These are phyloP conservation scores for Phyllosticta ampelicida DNA, from an alignment of 2,329 filamentous ascomycete species.

Conservation along the genomic window DNA sequence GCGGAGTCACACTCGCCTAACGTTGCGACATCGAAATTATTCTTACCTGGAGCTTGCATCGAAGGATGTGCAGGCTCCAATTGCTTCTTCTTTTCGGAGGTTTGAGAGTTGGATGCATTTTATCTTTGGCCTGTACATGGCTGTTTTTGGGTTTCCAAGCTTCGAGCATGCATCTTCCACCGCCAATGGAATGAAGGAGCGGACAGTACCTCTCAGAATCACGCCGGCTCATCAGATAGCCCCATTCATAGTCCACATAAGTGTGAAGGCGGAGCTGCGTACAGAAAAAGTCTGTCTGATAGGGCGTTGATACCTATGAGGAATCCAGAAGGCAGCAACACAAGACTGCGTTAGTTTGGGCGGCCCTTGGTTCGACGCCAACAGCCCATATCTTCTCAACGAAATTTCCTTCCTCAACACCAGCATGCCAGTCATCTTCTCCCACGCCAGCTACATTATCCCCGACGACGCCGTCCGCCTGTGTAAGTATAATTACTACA, in stretches of 20 bases:
- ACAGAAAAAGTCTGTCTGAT: background rate
- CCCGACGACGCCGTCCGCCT: slow-evolving; percentile 32
- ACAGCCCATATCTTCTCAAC: slow-evolving; percentile 31
- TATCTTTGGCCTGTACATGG: too few relatives aligned
- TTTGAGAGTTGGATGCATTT: too few relatives aligned
- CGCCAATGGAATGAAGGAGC: too few relatives aligned
- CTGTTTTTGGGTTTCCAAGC: too few relatives aligned
- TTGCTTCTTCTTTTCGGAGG: too few relatives aligned
- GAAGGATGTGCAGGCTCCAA: too few relatives aligned
- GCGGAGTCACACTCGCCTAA: too few relatives aligned
- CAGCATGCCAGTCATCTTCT: slow-evolving; percentile 41
- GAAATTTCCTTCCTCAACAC: slow-evolving; percentile 32
- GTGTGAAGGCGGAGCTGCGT: background rate
- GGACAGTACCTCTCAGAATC: background rate
- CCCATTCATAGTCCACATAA: background rate
- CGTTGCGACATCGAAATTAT: too few relatives aligned
- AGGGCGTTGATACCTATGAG: background rate
- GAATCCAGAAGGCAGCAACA: background rate
- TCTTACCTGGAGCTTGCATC: too few relatives aligned
- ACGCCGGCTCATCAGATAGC: background rate
- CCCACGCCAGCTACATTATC: slow-evolving; percentile 40
- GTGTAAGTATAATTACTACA: slow-evolving; percentile 40
- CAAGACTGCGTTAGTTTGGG: too few relatives aligned
- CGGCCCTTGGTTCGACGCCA: slow-evolving; percentile 18
- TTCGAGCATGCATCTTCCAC: too few relatives aligned